Conservation (phyloP, 768 basidiomycete species). For the Nidula microcarpa region DNA sequence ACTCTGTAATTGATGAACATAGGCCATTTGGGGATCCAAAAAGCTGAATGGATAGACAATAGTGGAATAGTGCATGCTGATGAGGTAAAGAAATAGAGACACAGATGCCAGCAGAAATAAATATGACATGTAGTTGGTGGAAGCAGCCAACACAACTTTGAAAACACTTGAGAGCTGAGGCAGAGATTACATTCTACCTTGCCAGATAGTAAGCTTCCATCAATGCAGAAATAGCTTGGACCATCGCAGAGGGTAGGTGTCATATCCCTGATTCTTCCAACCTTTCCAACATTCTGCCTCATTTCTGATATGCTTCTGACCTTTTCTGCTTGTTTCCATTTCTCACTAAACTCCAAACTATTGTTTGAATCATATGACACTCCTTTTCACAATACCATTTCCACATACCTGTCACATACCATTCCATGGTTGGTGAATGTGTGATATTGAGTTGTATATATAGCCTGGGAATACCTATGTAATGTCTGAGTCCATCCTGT, state of each 20-base stretch:
- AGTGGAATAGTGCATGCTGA: constrained; percentile 19
- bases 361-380: no score
- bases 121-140: constrained; percentile 23
- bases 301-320: no score
- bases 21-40: constrained; percentile 23
- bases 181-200: constrained; percentile 5
- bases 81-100: constrained; percentile 14
- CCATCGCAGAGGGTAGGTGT: constrained; percentile 9
- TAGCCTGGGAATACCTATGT: no score
- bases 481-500: no score
- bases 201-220: constrained; percentile 31
- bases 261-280: no score
- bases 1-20: constrained; percentile 30
- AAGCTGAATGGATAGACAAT: constrained; percentile 7
- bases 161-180: constrained; percentile 10
- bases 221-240: constrained; percentile 16
- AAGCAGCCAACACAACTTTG: constrained; percentile 15
- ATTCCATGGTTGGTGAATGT: no score
- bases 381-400: no score
- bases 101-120: constrained; percentile 11
- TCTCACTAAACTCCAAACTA: no score
- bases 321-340: no score
- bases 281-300: no score
- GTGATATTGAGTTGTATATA: no score
- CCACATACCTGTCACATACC: no score